Percentiles rank a stretch among this genome's conserved stretches.
These are phyloP conservation scores for Botryotinia narcissicola DNA, from an alignment of 2,329 filamentous ascomycete genomes.

Conservation along the genomic window DNA sequence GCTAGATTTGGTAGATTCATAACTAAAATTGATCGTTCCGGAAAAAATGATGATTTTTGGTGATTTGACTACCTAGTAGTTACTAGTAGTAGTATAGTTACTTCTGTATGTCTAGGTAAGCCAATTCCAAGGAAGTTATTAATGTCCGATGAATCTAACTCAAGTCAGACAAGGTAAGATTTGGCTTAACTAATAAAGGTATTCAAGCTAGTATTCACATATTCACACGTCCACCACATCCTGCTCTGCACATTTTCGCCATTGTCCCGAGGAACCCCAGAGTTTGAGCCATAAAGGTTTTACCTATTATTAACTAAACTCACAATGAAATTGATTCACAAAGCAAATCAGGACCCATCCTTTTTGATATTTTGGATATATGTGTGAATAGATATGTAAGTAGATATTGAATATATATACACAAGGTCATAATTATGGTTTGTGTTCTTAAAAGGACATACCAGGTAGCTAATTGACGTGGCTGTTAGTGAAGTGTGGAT, in stretches of 20 bases:
- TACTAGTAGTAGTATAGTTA: neutral
- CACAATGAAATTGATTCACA: constrained; percentile 4
- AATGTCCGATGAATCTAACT: neutral
- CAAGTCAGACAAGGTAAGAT: neutral
- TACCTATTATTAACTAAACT: neutral
- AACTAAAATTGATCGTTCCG: neutral
- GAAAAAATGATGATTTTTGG: constrained; percentile 7
- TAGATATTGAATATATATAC: neutral
- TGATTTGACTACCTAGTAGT: neutral
- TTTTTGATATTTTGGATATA: neutral
- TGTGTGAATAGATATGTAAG: neutral
- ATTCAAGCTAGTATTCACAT: neutral
- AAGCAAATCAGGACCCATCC: constrained; percentile 1
- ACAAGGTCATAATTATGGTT: neutral
- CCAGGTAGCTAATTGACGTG: constrained; percentile 4
- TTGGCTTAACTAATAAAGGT: neutral
- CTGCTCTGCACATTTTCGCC: neutral
- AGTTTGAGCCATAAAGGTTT: neutral
- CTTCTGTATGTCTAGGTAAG: neutral
- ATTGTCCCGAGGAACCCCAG: neutral
- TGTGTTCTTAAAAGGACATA: neutral
- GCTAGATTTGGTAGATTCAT: neutral
- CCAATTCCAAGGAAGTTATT: constrained; percentile 9
- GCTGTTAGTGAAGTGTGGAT: neutral
- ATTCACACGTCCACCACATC: too few species aligned